A percentile compares a stretch with the other conserved stretches of the same genome.
Conservation (phyloP, 2,329 filamentous ascomycete species). For the Paramyrothecium sp. region DNA sequence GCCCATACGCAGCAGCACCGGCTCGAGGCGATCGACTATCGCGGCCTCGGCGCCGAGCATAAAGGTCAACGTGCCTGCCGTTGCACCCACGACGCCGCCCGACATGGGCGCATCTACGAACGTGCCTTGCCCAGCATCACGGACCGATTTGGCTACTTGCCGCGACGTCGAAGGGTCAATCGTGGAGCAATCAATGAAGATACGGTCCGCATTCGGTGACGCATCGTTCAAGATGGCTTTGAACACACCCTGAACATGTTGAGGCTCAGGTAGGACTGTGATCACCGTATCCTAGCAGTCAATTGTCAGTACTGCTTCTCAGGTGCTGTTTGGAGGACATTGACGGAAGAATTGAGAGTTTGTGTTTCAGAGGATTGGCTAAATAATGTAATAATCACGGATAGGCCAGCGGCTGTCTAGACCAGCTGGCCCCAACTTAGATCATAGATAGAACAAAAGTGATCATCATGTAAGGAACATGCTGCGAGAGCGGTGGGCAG, state of each 20-base stretch:
- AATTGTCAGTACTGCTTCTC: background rate
- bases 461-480: slow-evolving; percentile 14
- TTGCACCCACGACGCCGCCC: slow-evolving; percentile 88
- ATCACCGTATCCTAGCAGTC: slow-evolving; percentile 72
- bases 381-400: slow-evolving; percentile 63
- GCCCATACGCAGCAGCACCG: slow-evolving; percentile 79
- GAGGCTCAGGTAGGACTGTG: slow-evolving; percentile 84
- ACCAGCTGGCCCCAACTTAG: slow-evolving; percentile 64
- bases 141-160: slow-evolving; percentile 69
- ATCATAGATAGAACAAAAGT: slow-evolving; percentile 57
- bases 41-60: slow-evolving; percentile 77
- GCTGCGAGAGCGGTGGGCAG: background rate
- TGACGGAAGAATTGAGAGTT: background rate
- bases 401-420: slow-evolving; percentile 42
- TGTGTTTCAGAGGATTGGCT: slow-evolving; percentile 58
- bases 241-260: slow-evolving; percentile 84
- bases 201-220: slow-evolving; percentile 55
- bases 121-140: slow-evolving; percentile 62
- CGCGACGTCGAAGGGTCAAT: slow-evolving; percentile 88
- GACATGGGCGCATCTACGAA: slow-evolving; percentile 98
- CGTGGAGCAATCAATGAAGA: slow-evolving; percentile 96
- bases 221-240: slow-evolving; percentile 65
- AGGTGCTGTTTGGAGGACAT: slow-evolving; percentile 12
- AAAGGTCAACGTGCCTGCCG: slow-evolving; percentile 86
- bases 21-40: slow-evolving; percentile 63